phyloP scores from a whole-genome alignment of 805 yeast species.

The Candida glaebosa region DNA sequence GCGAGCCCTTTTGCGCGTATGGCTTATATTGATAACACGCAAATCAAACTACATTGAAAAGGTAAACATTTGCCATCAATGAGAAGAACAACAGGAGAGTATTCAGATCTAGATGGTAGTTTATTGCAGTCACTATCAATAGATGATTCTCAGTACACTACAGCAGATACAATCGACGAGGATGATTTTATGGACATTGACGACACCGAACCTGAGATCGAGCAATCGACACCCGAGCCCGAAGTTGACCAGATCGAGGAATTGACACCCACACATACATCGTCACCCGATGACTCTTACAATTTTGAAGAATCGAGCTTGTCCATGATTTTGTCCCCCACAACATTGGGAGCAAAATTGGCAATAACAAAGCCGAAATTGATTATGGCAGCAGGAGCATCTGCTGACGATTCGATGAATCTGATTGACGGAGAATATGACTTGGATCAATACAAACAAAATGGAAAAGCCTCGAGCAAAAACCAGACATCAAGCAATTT shows the following conservation, averaged over 20 bases:
- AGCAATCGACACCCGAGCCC: conserved; percentile 6
- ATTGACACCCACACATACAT: not conserved
- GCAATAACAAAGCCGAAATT: conserved; percentile 31
- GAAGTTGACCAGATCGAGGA: not conserved
- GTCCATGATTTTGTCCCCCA: conserved; percentile 28
- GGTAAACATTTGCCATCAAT: not conserved
- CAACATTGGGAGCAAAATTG: conserved; percentile 38
- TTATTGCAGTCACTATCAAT: conserved; percentile 22
- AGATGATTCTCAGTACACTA: conserved; percentile 12
- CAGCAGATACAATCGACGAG: conserved; percentile 10
- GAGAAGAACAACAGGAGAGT: not conserved
- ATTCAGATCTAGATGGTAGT: conserved; percentile 19
- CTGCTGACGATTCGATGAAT: conserved; percentile 3
- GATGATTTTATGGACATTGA: conserved; percentile 24
- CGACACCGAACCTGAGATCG: conserved; percentile 3
- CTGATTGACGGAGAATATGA: conserved; percentile 25
- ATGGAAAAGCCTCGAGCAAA: not conserved
- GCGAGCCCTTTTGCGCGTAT: not conserved
- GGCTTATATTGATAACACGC: too few relatives aligned
- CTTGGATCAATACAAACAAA: conserved; percentile 12
- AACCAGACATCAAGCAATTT: conserved; percentile 3
- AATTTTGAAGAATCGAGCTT: conserved; percentile 13
- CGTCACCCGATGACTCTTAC: not conserved
- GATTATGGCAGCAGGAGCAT: conserved; percentile 26
- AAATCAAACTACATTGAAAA: not conserved